Percentiles rank a stretch among this genome's conserved stretches.
Evolutionary conservation across 257 asterid genomes (phyloP).

Genomic region (Solanum paucissectum): DNA sequence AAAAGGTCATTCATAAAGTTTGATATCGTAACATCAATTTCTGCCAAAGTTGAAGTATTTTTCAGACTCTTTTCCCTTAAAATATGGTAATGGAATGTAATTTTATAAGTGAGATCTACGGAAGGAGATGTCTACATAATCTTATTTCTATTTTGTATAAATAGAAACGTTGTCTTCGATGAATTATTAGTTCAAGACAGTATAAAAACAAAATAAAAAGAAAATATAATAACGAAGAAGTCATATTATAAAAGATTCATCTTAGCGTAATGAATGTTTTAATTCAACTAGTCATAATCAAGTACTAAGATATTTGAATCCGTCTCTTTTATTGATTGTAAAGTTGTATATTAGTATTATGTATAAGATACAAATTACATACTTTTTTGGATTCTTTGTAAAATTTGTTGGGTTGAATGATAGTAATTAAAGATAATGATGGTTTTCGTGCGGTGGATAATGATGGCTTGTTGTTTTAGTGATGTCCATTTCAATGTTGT

Average conservation of each 20-base stretch:
- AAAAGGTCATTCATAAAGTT: too few species aligned
- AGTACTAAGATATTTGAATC: background rate
- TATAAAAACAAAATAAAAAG: background rate
- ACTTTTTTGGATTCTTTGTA: background rate
- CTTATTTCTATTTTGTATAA: background rate
- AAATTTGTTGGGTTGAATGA: background rate
- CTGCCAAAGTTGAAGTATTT: too few species aligned
- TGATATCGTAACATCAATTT: too few species aligned
- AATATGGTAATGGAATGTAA: too few species aligned
- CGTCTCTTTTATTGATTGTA: background rate
- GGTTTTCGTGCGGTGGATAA: conserved; percentile 16
- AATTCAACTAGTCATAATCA: background rate
- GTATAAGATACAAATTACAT: background rate
- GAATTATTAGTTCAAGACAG: accelerated
- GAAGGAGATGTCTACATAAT: background rate
- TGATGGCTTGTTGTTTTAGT: conserved; percentile 14
- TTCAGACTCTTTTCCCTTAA: too few species aligned
- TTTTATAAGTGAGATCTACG: too few species aligned
- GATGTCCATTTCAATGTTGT: conserved; percentile 8
- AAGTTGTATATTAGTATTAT: background rate
- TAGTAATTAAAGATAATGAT: conserved; percentile 6
- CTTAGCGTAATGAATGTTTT: background rate
- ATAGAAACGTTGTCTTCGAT: background rate
- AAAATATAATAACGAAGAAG: background rate
- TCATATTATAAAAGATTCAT: background rate